phyloP scores from a whole-genome alignment of 2,329 filamentous ascomycete genomes.

The Xylariales sp. region DNA sequence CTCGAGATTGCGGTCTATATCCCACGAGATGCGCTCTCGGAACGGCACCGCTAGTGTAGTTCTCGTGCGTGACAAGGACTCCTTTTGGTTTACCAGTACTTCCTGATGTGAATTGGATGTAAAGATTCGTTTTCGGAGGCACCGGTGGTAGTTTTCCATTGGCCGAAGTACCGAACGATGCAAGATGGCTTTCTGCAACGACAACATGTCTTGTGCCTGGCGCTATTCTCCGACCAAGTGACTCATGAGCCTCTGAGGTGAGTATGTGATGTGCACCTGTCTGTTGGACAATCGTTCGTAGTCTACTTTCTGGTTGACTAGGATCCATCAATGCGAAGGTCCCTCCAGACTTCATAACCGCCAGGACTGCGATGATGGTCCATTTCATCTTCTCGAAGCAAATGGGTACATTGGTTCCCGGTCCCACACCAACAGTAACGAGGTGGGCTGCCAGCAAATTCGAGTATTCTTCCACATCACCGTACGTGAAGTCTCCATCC shows the following conservation, averaged over 20 bases:
- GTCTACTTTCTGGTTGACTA: conserved; percentile 38
- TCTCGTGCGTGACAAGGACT: conserved; percentile 47
- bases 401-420: conserved; percentile 41
- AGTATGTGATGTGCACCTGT: conserved; percentile 33
- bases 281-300: conserved; percentile 40
- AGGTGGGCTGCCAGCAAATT: conserved; percentile 36
- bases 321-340: conserved; percentile 44
- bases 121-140: conserved; percentile 39
- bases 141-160: conserved; percentile 27
- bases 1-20: conserved; percentile 35
- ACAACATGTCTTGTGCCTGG: conserved; percentile 25
- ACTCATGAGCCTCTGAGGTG: conserved; percentile 33
- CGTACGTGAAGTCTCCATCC: conserved; percentile 44
- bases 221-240: conserved; percentile 32
- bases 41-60: conserved; percentile 40
- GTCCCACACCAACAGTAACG: conserved; percentile 26
- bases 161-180: conserved; percentile 12
- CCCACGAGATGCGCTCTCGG: conserved; percentile 37
- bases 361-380: conserved; percentile 40
- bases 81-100: conserved; percentile 63
- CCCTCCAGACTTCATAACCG: conserved; percentile 44
- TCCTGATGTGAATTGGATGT: conserved; percentile 62
- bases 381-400: conserved; percentile 46
- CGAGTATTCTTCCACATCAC: conserved; percentile 37
- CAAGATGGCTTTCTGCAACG: conserved; percentile 23